Evolutionary conservation across 805 yeast genomes (phyloP), one percentile per base, ranked within the genome.

Genomic region (Grigorovia humatica): DNA sequence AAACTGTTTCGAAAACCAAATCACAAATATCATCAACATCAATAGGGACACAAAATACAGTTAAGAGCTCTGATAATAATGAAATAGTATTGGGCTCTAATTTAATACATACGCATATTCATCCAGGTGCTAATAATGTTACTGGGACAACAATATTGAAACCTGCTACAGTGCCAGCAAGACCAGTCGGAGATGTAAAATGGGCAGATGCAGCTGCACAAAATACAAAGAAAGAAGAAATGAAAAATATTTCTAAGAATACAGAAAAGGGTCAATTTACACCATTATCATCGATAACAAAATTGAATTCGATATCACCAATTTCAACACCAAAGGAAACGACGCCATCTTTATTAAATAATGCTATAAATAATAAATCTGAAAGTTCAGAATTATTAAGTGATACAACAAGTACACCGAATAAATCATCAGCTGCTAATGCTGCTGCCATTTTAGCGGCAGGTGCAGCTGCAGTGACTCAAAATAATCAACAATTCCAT

Each of bases 201-300:
- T 78, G 82, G 82, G 73, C 82, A 1, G 73, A 75, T 2, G 81
- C 81, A 5, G 82, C 80, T 4, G 77, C 77, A 6, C 63, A 61
- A 48, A 61, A 57, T 43, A 54, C 61, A 13, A 64, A 64, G 44
- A 62, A 57, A 44, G 63, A 60, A 18, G 59, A 59, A 45, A 60
- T 61, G 44, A 47, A 41, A n/a, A 35, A 45, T 2, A 17, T 43
- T 20, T 38, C 15, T 12, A 38, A 38, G 17, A 13, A 15, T 15
- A 38, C 17, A 38, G 42, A 38, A 38, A 44, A 44, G 4, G 20
- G 48, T 1, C 23, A 49, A 18, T 18, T 53, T 19, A 15, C 51
- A 13, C 53, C 52, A 5, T 32, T 48, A 18, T 47, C 47, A 19
- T 56, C 48, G 50, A 43, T 30, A 12, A 43, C 42, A 20, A 18